phyloP scores from a whole-genome alignment of 2,329 filamentous ascomycete genomes.

The Lasiodiplodia sp. region DNA sequence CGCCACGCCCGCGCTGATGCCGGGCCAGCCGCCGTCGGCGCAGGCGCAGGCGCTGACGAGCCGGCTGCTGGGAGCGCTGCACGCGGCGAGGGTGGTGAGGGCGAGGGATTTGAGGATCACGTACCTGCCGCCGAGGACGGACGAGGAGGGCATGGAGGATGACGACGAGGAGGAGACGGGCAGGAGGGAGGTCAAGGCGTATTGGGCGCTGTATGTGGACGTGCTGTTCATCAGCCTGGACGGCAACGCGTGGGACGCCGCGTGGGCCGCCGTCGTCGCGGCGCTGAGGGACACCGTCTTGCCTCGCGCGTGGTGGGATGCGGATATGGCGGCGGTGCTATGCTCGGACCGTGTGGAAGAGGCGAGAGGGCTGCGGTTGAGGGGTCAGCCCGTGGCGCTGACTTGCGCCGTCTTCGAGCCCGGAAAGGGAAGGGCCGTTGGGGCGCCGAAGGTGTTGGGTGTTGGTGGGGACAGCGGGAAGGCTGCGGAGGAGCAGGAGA shows the following conservation, averaged over 20 bases:
- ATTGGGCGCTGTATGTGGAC: constrained; percentile 95
- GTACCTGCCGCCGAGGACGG: constrained; percentile 59
- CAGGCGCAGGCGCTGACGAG: constrained; percentile 87
- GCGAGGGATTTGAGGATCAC: constrained; percentile 76
- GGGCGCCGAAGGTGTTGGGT: constrained; percentile 29
- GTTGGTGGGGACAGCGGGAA: constrained; percentile 48
- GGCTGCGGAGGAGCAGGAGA: constrained; percentile 41
- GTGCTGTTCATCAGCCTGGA: constrained; percentile 94
- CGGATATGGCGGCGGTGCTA: constrained; percentile 78
- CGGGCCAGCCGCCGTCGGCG: constrained; percentile 79
- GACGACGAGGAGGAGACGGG: constrained; percentile 53
- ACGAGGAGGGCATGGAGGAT: constrained; percentile 51
- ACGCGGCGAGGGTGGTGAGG: constrained; percentile 72
- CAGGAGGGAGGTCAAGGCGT: constrained; percentile 72
- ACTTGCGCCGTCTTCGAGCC: constrained; percentile 76
- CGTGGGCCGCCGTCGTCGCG: constrained; percentile 83
- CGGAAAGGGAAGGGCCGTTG: constrained; percentile 32
- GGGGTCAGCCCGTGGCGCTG: constrained; percentile 74
- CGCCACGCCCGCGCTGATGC: constrained; percentile 83
- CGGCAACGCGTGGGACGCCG: constrained; percentile 89
- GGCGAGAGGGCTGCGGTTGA: constrained; percentile 65
- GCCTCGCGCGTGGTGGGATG: constrained; percentile 82
- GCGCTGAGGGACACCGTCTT: constrained; percentile 80
- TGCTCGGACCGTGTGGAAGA: constrained; percentile 70
- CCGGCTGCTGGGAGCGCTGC: constrained; percentile 77